These are phyloP conservation scores for Nannochloris sp. DNA, from an alignment of 139 green algal genomes.

Conservation along the genomic window DNA sequence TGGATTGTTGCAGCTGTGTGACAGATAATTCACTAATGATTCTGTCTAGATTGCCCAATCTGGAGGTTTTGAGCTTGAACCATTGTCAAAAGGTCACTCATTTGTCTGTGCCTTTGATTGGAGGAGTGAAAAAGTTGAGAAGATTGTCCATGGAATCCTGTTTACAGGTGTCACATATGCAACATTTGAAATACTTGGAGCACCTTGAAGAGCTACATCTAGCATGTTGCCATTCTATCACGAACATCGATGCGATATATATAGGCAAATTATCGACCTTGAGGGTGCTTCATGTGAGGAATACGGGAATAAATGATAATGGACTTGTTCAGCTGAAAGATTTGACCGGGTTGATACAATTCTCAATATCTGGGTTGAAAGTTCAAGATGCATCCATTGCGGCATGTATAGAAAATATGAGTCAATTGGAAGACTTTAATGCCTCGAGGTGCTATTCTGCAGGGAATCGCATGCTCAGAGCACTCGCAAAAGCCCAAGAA, in stretches of 20 bases:
- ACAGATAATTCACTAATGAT: constrained; percentile 21
- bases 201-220: constrained; percentile 21
- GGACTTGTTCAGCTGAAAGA: constrained; percentile 8
- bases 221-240: constrained; percentile 33
- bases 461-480: constrained; percentile 13
- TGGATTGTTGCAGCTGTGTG: constrained; percentile 24
- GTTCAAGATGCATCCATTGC: constrained; percentile 15
- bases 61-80: not conserved
- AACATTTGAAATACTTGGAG: constrained; percentile 1
- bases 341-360: constrained; percentile 1
- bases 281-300: constrained; percentile 19
- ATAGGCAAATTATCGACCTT: constrained; percentile 20
- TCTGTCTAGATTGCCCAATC: not conserved
- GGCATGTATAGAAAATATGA: constrained; percentile 6
- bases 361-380: constrained; percentile 8
- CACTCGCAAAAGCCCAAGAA: not conserved
- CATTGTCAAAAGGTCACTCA: not conserved
- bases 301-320: constrained; percentile 17
- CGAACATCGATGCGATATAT: constrained; percentile 17
- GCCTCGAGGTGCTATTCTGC: constrained; percentile 22
- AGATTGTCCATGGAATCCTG: constrained; percentile 1
- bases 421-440: constrained; percentile 9
- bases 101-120: not conserved
- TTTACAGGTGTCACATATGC: constrained; percentile 3
- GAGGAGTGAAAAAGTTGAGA: not conserved